Base-by-base conservation (phyloP, 2,329 filamentous ascomycete genomes). In the Trichoderma sp. region DNA sequence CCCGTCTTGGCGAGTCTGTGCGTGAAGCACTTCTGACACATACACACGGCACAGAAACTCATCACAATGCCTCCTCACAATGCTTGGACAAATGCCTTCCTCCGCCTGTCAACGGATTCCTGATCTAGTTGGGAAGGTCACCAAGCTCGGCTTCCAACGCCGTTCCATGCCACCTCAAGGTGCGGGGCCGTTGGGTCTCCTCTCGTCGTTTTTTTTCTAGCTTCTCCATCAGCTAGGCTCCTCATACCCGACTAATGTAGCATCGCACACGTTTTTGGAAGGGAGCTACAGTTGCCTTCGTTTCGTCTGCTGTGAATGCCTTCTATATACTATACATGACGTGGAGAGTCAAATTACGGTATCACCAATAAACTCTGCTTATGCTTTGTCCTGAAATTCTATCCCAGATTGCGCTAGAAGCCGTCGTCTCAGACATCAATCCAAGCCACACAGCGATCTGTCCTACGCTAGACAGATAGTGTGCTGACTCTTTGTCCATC, bases 101-200 rank as follows among this genome's bases (percentile, higher is more conserved):
- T 39, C 64, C 64, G 17, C 23, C 23, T 28, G 43, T 55, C 23
- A 39, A 58, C 34, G 50, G 12, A 58, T 58, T 17, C 36, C 17
- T n/a, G 59, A 28, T 62, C 63, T 32, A 57, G 47, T 66, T 67
- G 64, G 64, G 64, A 67, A 67, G 64, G 64, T 67, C 64, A 15
- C n/a, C 23, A 6, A 43, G 43, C 17, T 67, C 64, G 64, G 64
- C 64, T 53, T 65, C 26, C 64, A 58, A 39, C 34, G 50, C 64
- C 64, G 50, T 39, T 47, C 8, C n/a, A 58, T 58, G 50, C n/a
- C 17, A 53, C n/a, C 66, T 15, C 12, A 26, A 30, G 30, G 17
- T 4, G 57, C 55, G 66, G 66, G 66, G 57, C 36, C n/a, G 28
- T 50, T 67, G 34, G 43, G 57, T 30, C 50, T 43, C 15, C 12